phyloP scores from a whole-genome alignment of 2,329 filamentous ascomycete genomes.

The Aspergillus terreus region DNA sequence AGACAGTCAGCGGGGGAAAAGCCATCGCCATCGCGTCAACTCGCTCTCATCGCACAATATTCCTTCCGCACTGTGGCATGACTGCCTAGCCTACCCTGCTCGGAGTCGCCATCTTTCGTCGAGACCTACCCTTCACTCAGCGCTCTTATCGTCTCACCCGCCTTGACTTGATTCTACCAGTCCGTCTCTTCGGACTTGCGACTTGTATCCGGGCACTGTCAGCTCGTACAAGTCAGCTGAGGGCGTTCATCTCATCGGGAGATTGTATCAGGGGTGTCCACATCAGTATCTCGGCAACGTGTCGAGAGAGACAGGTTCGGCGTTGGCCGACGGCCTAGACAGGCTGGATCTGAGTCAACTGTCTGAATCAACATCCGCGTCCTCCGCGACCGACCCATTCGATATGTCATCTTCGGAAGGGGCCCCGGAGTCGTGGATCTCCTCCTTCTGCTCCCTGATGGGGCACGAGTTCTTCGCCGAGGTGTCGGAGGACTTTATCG shows the following conservation, averaged over 20 bases:
- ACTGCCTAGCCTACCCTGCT: slow-evolving; percentile 17
- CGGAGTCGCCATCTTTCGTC: too few species aligned
- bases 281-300: slow-evolving; percentile 38
- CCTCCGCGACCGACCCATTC: slow-evolving; percentile 37
- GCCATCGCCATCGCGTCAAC: slow-evolving; percentile 19
- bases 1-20: slow-evolving; percentile 16
- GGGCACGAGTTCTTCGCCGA: slow-evolving; percentile 99
- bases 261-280: slow-evolving; percentile 8
- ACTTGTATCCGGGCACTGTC: slow-evolving; percentile 7
- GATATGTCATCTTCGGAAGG: slow-evolving; percentile 44
- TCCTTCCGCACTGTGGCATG: slow-evolving; percentile 31
- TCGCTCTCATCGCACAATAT: slow-evolving; percentile 31
- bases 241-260: slow-evolving; percentile 8
- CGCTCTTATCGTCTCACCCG: not conserved
- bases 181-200: not conserved
- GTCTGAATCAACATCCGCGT: slow-evolving; percentile 41
- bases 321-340: slow-evolving; percentile 46
- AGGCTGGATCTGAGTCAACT: slow-evolving; percentile 46
- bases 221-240: slow-evolving; percentile 10
- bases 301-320: slow-evolving; percentile 44
- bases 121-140: not conserved
- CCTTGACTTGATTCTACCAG: not conserved
- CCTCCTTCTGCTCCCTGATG: slow-evolving; percentile 89
- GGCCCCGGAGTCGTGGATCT: slow-evolving; percentile 88
- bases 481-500: slow-evolving; percentile 97